phyloP scores from a whole-genome alignment of 164 flowering plant genomes.

The Sedum album region DNA sequence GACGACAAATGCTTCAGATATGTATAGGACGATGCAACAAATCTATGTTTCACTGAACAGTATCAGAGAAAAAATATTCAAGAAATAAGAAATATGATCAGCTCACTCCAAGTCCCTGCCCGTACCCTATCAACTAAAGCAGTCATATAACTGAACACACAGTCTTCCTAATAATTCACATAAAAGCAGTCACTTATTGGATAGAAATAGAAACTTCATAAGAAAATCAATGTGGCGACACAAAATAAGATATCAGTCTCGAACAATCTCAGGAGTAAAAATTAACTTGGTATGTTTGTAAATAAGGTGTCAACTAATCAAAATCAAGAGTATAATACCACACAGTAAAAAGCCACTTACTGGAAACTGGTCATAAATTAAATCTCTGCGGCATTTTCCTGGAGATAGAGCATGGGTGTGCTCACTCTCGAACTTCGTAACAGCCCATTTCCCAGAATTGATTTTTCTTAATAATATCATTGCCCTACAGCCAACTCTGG shows the following conservation, averaged over 20 bases:
- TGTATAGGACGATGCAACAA: neutral
- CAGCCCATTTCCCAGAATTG: conserved; percentile 55
- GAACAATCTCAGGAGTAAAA: too few species aligned
- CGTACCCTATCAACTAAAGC: neutral
- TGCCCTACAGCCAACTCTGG: conserved; percentile 60
- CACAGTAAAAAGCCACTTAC: conserved; percentile 25
- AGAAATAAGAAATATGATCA: neutral
- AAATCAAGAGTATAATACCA: neutral
- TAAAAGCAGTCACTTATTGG: neutral
- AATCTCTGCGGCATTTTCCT: conserved; percentile 48
- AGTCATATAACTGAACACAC: neutral
- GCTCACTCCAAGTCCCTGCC: neutral
- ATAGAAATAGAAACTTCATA: too few species aligned
- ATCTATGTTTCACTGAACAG: neutral
- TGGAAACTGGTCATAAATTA: conserved; percentile 46
- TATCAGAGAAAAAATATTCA: neutral
- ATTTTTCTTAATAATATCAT: conserved; percentile 50
- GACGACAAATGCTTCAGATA: neutral
- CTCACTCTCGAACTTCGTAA: conserved; percentile 50
- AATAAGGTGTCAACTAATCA: neutral
- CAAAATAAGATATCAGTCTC: too few species aligned
- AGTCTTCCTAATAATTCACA: neutral
- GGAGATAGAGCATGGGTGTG: conserved; percentile 46
- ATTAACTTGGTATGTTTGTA: too few species aligned
- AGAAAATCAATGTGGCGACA: too few species aligned